Conservation (phyloP, 495 filamentous ascomycete species). For the Cetradonia linearis region DNA sequence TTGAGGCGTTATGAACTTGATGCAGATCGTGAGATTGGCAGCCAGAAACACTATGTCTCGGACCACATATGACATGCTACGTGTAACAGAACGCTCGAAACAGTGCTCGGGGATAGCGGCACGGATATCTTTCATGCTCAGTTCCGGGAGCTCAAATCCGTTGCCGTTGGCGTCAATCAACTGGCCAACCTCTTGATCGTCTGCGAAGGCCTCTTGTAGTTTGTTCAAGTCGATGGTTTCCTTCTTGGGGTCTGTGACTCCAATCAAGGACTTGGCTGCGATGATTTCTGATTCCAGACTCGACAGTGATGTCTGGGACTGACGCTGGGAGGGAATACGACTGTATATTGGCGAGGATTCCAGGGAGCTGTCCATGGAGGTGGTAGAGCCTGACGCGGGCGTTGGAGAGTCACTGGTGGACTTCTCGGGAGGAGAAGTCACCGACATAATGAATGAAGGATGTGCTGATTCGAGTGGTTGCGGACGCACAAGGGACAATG, state of each 20-base stretch:
- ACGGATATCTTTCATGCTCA: conserved; percentile 61
- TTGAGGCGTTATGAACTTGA: conserved; percentile 57
- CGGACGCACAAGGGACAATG: neutral
- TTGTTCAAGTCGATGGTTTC: conserved; percentile 5
- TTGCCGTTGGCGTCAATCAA: conserved; percentile 58
- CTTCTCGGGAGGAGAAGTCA: neutral
- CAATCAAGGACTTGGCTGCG: neutral
- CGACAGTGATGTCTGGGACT: conserved; percentile 1
- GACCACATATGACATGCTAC: conserved; percentile 53
- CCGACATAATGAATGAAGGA: neutral
- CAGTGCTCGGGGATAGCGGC: conserved; percentile 53
- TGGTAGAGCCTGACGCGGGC: neutral
- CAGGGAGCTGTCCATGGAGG: neutral
- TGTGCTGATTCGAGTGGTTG: neutral
- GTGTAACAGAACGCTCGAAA: conserved; percentile 53
- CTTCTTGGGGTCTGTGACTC: neutral
- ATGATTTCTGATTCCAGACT: neutral
- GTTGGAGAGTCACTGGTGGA: neutral
- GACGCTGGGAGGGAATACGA: neutral
- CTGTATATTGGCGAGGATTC: neutral
- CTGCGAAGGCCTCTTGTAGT: neutral
- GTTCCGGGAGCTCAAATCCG: conserved; percentile 60
- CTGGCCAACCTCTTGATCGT: neutral
- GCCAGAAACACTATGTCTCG: conserved; percentile 48
- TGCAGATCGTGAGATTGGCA: conserved; percentile 50